A percentile compares a stretch with the other conserved stretches of the same genome.
These are phyloP conservation scores for Trichophyton schoenleinii DNA, from an alignment of 2,329 filamentous ascomycete genomes.

Conservation along the genomic window DNA sequence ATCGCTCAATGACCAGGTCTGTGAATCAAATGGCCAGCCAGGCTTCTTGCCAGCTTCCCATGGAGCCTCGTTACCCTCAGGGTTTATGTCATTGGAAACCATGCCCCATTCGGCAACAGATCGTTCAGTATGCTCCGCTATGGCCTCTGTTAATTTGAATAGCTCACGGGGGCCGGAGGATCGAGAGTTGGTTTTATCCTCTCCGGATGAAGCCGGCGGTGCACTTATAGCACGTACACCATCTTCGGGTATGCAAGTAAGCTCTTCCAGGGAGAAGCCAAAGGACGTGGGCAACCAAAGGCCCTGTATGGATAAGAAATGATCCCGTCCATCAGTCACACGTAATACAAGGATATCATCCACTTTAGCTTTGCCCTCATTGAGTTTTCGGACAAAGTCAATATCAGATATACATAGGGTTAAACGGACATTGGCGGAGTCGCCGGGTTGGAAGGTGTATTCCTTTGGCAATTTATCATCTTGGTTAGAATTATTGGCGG, in stretches of 20 bases:
- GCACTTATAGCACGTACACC: conserved; percentile 55
- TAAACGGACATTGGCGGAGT: conserved; percentile 60
- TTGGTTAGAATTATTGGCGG: conserved; percentile 27
- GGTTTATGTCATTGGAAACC: conserved; percentile 29
- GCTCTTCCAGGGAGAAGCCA: conserved; percentile 72
- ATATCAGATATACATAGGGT: conserved; percentile 54
- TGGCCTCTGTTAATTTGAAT: conserved; percentile 73
- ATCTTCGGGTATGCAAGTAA: conserved; percentile 70
- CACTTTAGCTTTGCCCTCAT: conserved; percentile 51
- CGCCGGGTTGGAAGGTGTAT: conserved; percentile 69
- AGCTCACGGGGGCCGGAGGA: conserved; percentile 79
- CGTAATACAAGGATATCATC: conserved; percentile 84
- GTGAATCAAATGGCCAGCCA: conserved; percentile 48
- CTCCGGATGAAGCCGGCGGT: conserved; percentile 15
- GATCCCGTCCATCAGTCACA: conserved; percentile 71
- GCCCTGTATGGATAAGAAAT: conserved; percentile 74
- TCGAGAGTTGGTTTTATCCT: conserved; percentile 33
- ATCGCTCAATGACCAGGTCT: conserved; percentile 36
- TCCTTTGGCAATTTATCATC: conserved; percentile 26
- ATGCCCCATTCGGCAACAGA: conserved; percentile 52
- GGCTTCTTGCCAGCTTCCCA: conserved; percentile 39
- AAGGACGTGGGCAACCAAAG: conserved; percentile 73
- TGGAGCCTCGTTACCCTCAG: conserved; percentile 31
- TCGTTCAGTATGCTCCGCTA: conserved; percentile 49
- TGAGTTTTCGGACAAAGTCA: conserved; percentile 55